phyloP scores from a whole-genome alignment of 108 stramenopile species.

The Skeletonema costatum region DNA sequence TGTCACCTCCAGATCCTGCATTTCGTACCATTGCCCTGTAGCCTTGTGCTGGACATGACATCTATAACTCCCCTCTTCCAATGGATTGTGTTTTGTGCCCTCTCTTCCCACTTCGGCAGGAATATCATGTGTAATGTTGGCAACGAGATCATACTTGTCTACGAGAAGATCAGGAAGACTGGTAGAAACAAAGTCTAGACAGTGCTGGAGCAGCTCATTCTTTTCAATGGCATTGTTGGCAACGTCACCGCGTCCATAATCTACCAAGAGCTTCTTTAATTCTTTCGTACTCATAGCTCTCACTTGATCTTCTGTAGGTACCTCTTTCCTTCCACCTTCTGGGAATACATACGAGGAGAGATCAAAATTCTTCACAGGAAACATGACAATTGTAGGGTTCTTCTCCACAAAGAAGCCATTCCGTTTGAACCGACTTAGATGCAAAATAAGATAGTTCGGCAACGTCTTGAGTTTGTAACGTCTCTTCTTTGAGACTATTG shows the following conservation, averaged over 20 bases:
- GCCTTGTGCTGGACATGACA: slow-evolving; percentile 91
- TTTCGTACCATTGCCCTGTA: slow-evolving; percentile 95
- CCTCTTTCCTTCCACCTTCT: slow-evolving; percentile 25
- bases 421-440: slow-evolving; percentile 90
- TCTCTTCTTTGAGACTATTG: slow-evolving; percentile 58
- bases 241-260: slow-evolving; percentile 65
- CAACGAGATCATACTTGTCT: slow-evolving; percentile 96
- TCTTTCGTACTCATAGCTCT: slow-evolving; percentile 75
- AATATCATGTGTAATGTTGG: slow-evolving; percentile 93
- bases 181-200: slow-evolving; percentile 70
- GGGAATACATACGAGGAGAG: slow-evolving; percentile 75
- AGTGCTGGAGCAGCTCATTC: slow-evolving; percentile 70
- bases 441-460: slow-evolving; percentile 93
- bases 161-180: slow-evolving; percentile 76
- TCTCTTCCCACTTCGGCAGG: slow-evolving; percentile 83
- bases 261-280: slow-evolving; percentile 67
- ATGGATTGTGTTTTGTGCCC: slow-evolving; percentile 70
- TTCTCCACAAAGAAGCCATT: slow-evolving; percentile 95
- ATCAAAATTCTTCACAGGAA: slow-evolving; percentile 97
- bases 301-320: slow-evolving; percentile 76
- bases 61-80: slow-evolving; percentile 88
- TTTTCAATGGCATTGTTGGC: slow-evolving; percentile 64
- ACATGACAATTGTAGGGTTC: slow-evolving; percentile 98
- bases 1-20: slow-evolving; percentile 93
- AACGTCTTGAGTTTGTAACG: slow-evolving; percentile 85